These are phyloP conservation scores for Apiotrichum sp. DNA, from an alignment of 1,284 basidiomycete species.

Conservation along the genomic window DNA sequence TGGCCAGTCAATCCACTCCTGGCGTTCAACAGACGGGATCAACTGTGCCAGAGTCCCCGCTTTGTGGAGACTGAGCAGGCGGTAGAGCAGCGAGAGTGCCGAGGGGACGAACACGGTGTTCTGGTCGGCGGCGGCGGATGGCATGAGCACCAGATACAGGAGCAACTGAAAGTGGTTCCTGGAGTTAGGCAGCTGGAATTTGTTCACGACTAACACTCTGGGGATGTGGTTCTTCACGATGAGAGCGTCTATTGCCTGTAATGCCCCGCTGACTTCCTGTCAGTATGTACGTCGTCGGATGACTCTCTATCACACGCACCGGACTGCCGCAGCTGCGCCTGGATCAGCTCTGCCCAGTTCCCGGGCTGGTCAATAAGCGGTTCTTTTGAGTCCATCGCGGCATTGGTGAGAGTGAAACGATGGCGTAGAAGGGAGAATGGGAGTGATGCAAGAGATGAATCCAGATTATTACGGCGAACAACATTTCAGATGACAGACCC, in stretches of 20 bases:
- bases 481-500: neutral
- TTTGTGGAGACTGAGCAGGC: conserved; percentile 13
- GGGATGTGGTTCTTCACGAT: neutral
- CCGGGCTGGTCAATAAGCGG: neutral
- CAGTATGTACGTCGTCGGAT: neutral
- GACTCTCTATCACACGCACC: no score
- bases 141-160: conserved; percentile 20
- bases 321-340: no score
- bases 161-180: conserved; percentile 34
- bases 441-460: neutral
- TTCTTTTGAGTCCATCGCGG: neutral
- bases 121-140: neutral
- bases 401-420: neutral
- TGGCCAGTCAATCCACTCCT: neutral
- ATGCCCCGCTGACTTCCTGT: neutral
- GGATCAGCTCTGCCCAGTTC: no score
- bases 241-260: conserved; percentile 11
- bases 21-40: neutral
- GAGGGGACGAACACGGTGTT: neutral
- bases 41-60: conserved; percentile 9
- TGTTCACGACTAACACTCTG: neutral
- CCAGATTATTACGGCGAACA: neutral
- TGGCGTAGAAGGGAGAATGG: neutral
- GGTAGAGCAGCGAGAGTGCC: conserved; percentile 19
- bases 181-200: neutral